These are phyloP conservation scores for Calamus simplicifolius DNA, from an alignment of 176 grass and related monocot species.

Conservation along the genomic window DNA sequence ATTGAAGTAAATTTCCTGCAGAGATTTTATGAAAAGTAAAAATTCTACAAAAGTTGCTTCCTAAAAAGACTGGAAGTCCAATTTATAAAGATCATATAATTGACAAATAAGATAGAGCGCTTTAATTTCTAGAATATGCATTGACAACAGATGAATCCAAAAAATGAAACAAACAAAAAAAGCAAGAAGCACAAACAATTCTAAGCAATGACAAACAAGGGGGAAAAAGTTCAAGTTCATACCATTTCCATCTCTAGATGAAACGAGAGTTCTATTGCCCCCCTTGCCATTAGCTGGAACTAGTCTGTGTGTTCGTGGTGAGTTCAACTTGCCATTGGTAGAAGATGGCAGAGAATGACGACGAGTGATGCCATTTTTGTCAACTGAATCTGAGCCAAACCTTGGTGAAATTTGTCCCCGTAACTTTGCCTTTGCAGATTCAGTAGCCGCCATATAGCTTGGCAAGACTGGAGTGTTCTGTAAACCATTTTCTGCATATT, in stretches of 20 bases:
- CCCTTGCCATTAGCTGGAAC: constrained; percentile 10
- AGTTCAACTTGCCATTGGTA: constrained; percentile 27
- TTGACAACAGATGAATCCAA: not conserved
- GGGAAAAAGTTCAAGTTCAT: constrained; percentile 1
- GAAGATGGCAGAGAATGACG: constrained; percentile 39
- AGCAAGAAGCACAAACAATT: not conserved
- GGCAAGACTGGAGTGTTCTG: constrained; percentile 30
- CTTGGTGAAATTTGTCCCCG: constrained; percentile 27
- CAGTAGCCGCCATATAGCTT: constrained; percentile 35
- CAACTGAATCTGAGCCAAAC: constrained; percentile 21
- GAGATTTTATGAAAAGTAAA: too few species aligned
- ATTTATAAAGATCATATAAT: too few species aligned
- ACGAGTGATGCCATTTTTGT: constrained; percentile 13
- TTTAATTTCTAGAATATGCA: too few species aligned
- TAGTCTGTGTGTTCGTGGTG: constrained; percentile 21
- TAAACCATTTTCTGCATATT: constrained; percentile 44
- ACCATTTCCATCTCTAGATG: constrained; percentile 37
- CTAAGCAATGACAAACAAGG: not conserved
- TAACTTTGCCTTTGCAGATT: constrained; percentile 37
- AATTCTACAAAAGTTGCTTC: too few species aligned
- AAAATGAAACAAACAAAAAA: constrained; percentile 4
- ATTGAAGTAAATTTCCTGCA: too few species aligned
- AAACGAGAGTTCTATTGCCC: constrained; percentile 16
- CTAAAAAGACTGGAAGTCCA: too few species aligned
- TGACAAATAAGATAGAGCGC: too few species aligned